Percentiles rank a stretch among this genome's conserved stretches.
Evolutionary conservation across 2,329 filamentous ascomycete species (phyloP).

Genomic region (Scedosporium apiospermum): DNA sequence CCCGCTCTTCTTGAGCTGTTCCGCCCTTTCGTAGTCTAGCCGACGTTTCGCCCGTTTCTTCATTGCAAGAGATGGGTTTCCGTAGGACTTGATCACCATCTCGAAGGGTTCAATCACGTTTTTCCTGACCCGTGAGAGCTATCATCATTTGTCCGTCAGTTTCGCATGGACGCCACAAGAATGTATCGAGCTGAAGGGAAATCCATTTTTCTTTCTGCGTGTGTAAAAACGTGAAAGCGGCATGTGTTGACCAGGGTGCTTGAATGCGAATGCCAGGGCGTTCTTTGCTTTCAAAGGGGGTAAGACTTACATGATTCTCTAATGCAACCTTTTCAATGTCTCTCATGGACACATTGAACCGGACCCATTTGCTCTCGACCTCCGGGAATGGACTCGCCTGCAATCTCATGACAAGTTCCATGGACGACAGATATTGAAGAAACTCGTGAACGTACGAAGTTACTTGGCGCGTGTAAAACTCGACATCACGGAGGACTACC

Average conservation of each 20-base stretch:
- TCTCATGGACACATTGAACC: conserved; percentile 77
- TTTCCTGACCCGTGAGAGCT: conserved; percentile 61
- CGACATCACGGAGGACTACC: conserved; percentile 87
- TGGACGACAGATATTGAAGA: conserved; percentile 67
- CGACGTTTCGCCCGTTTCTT: conserved; percentile 91
- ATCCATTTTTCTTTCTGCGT: no score
- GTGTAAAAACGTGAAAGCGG: conserved; percentile 13
- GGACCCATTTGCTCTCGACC: conserved; percentile 88
- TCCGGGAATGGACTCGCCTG: conserved; percentile 69
- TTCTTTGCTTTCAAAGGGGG: not conserved
- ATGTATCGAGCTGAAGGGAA: no score
- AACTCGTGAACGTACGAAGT: conserved; percentile 74
- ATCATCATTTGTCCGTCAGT: conserved; percentile 1
- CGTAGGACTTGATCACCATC: conserved; percentile 67
- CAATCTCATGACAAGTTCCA: conserved; percentile 70
- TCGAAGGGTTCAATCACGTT: conserved; percentile 80
- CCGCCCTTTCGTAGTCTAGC: conserved; percentile 75
- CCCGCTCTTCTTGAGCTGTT: conserved; percentile 66
- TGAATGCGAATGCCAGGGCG: not conserved
- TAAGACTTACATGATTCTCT: conserved; percentile 64
- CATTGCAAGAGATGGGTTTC: conserved; percentile 79
- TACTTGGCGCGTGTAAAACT: conserved; percentile 78
- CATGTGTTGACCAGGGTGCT: no score
- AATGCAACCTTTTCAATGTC: conserved; percentile 78
- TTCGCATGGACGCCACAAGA: no score